phyloP scores from a whole-genome alignment of 192 early-diverging fungal genomes.

The Gigaspora rosea region DNA sequence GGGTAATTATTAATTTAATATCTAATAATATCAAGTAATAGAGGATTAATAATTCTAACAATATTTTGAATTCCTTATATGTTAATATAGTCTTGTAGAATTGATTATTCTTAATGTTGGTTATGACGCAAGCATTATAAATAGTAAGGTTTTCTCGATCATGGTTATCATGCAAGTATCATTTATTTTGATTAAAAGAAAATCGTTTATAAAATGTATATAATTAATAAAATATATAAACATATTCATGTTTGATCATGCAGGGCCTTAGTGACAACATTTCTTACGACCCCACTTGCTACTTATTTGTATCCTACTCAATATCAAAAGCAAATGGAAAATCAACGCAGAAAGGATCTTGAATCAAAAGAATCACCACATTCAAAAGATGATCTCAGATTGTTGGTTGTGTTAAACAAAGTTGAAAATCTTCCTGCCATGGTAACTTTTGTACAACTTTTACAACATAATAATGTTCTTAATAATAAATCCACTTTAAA shows the following conservation, averaged over 20 bases:
- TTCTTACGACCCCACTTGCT: constrained; percentile 82
- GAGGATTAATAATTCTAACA: too few species aligned
- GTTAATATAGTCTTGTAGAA: constrained; percentile 75
- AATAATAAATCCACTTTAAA: background rate
- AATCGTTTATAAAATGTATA: too few species aligned
- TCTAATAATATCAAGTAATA: too few species aligned
- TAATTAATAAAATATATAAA: background rate
- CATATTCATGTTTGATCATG: constrained; percentile 42
- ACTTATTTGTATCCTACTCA: constrained; percentile 70
- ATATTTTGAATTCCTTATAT: constrained; percentile 1
- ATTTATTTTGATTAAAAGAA: too few species aligned
- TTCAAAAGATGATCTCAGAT: background rate
- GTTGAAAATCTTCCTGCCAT: constrained; percentile 46
- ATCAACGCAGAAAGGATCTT: constrained; percentile 26
- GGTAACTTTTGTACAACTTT: constrained; percentile 45
- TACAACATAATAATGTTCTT: background rate
- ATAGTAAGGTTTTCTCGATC: constrained; percentile 56
- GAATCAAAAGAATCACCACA: background rate
- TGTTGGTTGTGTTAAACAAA: constrained; percentile 44
- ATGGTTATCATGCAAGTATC: constrained; percentile 53
- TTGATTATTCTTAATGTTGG: constrained; percentile 96
- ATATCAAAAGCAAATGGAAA: constrained; percentile 50
- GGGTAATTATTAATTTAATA: constrained; percentile 47
- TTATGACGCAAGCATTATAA: constrained; percentile 79
- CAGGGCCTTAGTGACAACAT: constrained; percentile 85